Evolutionary conservation across 1,284 basidiomycete species (phyloP), one percentile per base, ranked within the genome.

Genomic region (Cutaneotrichosporon cutaneum): DNA sequence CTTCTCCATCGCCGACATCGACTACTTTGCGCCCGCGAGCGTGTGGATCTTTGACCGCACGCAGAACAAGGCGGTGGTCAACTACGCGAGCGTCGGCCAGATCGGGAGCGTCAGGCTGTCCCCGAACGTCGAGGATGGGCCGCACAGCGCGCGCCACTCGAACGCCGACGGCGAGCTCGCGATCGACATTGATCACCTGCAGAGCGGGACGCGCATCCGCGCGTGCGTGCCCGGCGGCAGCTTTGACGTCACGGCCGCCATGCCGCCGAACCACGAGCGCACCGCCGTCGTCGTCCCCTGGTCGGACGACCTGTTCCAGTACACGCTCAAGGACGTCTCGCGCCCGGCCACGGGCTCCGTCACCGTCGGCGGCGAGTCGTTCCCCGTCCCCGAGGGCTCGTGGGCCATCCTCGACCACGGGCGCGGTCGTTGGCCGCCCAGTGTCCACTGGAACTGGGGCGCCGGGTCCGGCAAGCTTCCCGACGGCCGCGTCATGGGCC

Each of bases 381-480:
- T 51, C 44, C 13, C 22, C 0, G 26, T 58, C 14, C 22, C 51
- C 16, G 57, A 57, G n/a, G 56, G 57, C 13, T 30, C 26, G 14
- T 64, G 63, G 63, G 59, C 63, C 2, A 56, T 61, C 16, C 60
- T 64, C 33, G 63, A 64, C 50, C 63, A 61, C 57, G 63, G 63
- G 7, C 9, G 21, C 44, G 21, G 44, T 10, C 44, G 44, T 7
- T 64, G 63, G 63, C 63, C 63, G 0, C 10, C 45, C 1, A 44
- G 55, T 18, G 50, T 64, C n/a, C 45, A 44, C 21, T 64, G 63
- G 63, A 64, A 64, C 53, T 64, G 63, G 63, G 63, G 59, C 10
- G 56, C 63, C 2, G 63, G 63, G 4, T 24, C 35, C 24, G 63
- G 56, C 16, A 24, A 24, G 21, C 11, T 18, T 9, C 6, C n/a